phyloP scores from a whole-genome alignment of 1,284 basidiomycete genomes.

The Ceratobasidium sp. region DNA sequence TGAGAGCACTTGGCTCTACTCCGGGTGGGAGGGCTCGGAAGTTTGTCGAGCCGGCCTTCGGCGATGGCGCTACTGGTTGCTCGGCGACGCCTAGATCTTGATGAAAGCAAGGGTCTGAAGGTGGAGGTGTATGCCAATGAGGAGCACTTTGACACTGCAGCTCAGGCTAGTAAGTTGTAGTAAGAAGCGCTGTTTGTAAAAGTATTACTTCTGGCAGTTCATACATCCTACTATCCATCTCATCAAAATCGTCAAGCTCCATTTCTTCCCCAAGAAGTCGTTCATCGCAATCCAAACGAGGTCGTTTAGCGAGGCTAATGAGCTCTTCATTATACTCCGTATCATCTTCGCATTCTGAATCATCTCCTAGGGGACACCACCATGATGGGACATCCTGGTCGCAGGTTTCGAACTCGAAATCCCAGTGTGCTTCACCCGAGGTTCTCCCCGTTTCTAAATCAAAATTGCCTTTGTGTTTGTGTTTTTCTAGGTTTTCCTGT shows the following conservation, averaged over 20 bases:
- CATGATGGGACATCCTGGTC: not conserved
- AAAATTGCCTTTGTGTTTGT: not conserved
- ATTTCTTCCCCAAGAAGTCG: not conserved
- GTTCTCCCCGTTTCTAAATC: constrained; percentile 24
- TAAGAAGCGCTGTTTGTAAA: not conserved
- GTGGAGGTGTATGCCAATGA: not conserved
- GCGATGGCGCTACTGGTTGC: not conserved
- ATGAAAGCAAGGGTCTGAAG: not conserved
- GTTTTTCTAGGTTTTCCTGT: not conserved
- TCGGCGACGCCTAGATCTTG: not conserved
- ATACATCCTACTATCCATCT: not conserved
- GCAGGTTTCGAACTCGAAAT: constrained; percentile 27
- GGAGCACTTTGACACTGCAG: not conserved
- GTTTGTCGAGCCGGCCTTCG: not conserved
- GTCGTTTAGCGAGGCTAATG: not conserved
- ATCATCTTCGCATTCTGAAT: not conserved
- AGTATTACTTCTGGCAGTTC: not conserved
- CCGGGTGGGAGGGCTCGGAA: not conserved
- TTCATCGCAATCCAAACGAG: not conserved
- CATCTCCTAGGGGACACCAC: constrained; percentile 18
- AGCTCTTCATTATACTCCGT: not conserved
- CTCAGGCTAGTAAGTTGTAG: not conserved
- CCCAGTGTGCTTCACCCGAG: constrained; percentile 24
- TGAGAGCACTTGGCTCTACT: not conserved
- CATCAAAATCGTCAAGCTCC: not conserved